A percentile compares a stretch with the other conserved stretches of the same genome.
These are phyloP conservation scores for Hamamelis virginiana DNA, from an alignment of 164 flowering plant genomes.

Conservation along the genomic window DNA sequence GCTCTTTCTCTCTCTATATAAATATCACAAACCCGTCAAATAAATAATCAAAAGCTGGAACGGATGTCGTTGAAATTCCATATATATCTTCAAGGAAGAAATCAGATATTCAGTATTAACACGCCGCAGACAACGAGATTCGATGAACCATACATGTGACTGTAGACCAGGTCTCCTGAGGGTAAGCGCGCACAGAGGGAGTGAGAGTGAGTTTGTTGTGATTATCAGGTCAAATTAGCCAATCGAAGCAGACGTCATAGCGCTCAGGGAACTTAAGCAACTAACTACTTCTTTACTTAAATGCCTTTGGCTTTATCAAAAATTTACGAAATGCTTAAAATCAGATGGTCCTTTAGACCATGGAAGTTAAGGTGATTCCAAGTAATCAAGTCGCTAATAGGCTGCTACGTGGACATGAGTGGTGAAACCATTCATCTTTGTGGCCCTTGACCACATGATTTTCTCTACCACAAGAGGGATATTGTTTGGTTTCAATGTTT, in stretches of 20 bases:
- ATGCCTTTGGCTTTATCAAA: neutral
- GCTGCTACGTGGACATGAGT: too few relatives aligned
- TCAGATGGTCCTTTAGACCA: too few relatives aligned
- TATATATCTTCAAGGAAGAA: neutral
- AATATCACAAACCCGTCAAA: too few relatives aligned
- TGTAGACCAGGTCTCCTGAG: neutral
- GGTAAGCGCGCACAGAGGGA: neutral
- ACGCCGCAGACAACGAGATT: too few relatives aligned
- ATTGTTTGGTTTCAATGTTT: too few relatives aligned
- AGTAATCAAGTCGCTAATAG: too few relatives aligned
- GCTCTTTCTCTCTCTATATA: too few relatives aligned
- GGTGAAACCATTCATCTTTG: too few relatives aligned
- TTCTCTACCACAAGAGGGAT: too few relatives aligned
- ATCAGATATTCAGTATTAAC: constrained; percentile 3
- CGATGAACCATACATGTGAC: too few relatives aligned
- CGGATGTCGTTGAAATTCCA: neutral
- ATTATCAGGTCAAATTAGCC: neutral
- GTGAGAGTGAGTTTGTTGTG: neutral
- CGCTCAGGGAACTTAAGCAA: neutral
- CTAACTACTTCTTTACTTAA: neutral
- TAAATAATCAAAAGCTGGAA: neutral
- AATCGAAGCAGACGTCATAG: neutral
- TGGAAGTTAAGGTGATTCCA: too few relatives aligned
- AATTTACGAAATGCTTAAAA: neutral
- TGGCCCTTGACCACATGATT: too few relatives aligned